Percentiles rank a stretch among this genome's conserved stretches.
These are phyloP conservation scores for Dunaliella primolecta DNA, from an alignment of 139 green algal genomes.

Conservation along the genomic window DNA sequence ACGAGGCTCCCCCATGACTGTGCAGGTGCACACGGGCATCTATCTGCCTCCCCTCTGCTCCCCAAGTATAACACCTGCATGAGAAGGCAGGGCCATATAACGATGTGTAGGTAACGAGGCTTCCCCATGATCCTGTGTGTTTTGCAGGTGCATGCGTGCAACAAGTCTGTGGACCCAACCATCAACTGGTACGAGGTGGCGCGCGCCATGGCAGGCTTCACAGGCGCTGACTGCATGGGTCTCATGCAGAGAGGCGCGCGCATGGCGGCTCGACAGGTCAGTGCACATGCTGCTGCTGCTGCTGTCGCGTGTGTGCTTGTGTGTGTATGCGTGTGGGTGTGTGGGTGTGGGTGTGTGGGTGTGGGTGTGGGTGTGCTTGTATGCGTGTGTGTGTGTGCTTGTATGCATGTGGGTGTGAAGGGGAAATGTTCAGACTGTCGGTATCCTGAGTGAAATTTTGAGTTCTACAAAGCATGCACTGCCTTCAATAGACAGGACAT, in stretches of 20 bases:
- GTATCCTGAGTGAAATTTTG: neutral
- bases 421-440: neutral
- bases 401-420: neutral
- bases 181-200: conserved; percentile 80
- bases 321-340: neutral
- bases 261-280: conserved; percentile 64
- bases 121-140: too few relatives aligned
- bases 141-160: conserved; percentile 74
- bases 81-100: too few relatives aligned
- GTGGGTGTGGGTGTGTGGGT: neutral
- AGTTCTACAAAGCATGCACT: too few relatives aligned
- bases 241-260: conserved; percentile 84
- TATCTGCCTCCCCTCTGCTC: too few relatives aligned
- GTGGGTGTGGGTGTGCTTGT: too few relatives aligned
- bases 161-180: conserved; percentile 69
- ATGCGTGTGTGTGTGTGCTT: too few relatives aligned
- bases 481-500: too few relatives aligned
- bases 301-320: neutral
- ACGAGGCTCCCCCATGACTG: too few relatives aligned
- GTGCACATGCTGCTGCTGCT: neutral
- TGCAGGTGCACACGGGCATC: too few relatives aligned
- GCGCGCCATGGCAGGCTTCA: conserved; percentile 83
- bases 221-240: conserved; percentile 88
- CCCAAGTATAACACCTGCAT: too few relatives aligned
- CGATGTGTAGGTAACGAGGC: too few relatives aligned